Conservation (phyloP, 2,329 filamentous ascomycete genomes). For the Arthroderma uncinatum region DNA sequence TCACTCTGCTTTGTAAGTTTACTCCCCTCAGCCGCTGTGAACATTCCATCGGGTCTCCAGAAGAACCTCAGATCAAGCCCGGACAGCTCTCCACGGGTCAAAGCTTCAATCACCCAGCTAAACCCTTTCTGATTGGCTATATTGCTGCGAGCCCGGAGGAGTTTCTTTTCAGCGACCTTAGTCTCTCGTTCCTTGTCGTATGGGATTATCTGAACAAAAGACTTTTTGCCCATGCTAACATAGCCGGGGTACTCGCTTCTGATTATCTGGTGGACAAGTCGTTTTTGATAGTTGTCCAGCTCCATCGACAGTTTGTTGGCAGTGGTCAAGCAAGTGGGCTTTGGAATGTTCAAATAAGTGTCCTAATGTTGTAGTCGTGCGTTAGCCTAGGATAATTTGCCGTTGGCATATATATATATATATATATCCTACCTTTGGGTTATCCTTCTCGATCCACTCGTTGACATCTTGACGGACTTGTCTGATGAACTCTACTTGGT, state of each 20-base stretch:
- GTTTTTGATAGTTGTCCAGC: conserved; percentile 51
- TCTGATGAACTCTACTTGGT: conserved; percentile 43
- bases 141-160: conserved; percentile 20
- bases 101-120: conserved; percentile 38
- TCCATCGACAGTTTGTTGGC: conserved; percentile 17
- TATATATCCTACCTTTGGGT: conserved; percentile 13
- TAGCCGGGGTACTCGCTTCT: conserved; percentile 45
- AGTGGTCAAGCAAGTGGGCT: conserved; percentile 18
- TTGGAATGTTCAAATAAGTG: conserved; percentile 36
- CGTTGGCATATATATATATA: neutral
- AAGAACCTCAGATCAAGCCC: conserved; percentile 28
- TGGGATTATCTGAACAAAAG: conserved; percentile 33
- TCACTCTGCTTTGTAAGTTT: conserved; percentile 19
- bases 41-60: conserved; percentile 6
- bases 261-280: conserved; percentile 56
- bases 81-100: conserved; percentile 33
- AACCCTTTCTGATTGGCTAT: conserved; percentile 33
- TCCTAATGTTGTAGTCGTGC: neutral
- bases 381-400: neutral
- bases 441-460: conserved; percentile 32
- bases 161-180: conserved; percentile 21
- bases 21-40: conserved; percentile 13
- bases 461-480: conserved; percentile 37
- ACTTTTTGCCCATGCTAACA: conserved; percentile 27
- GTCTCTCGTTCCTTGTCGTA: conserved; percentile 30